Evolutionary conservation across 306 rosid species (phyloP), one percentile per base, ranked within the genome.

Genomic region (Medicago ruthenica): DNA sequence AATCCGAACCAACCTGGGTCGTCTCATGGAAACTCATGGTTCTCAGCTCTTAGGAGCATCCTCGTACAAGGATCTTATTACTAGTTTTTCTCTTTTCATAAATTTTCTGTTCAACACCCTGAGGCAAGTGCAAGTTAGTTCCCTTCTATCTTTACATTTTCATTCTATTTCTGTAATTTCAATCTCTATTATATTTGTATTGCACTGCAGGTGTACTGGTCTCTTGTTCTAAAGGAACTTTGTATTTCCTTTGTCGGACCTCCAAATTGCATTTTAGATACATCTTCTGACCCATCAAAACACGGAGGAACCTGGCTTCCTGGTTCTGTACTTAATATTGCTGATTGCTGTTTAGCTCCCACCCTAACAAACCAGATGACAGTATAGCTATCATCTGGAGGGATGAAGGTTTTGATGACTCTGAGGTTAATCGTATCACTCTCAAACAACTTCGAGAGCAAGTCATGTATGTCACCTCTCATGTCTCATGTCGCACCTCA

Each of bases 121-220:
- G 83, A 92, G 88, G 97, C 78, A 76, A 60, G 0, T 44, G 9
- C 27, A 6, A 17, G 39, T 50, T 31, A 47, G 18, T 60, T 21
- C 15, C 17, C 6, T 27, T 50, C n/a, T n/a, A n/a, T 14, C 20
- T 17, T n/a, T n/a, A 18, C 17, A 7, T 4, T 64, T 47, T 15
- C 44, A 44, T 67, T 39, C 15, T 27, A 42, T 34, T 74, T 10
- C 37, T 18, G 41, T 54, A 22, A 76, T 27, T 27, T 27, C 31
- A 27, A 27, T 4, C 4, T 27, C 31, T 3, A 4, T 3, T 27
- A 4, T 27, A 27, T 27, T n/a, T n/a, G n/a, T n/a, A n/a, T n/a
- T n/a, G n/a, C n/a, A 27, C 48, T 78, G 71, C 76, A 95, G 99
- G 83, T 70, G 10, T 95, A 95, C 83, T 92, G 97, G 99, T 81